Evolutionary conservation across 1,284 basidiomycete genomes (phyloP).

Genomic region (Cryptococcus jaspeensis): DNA sequence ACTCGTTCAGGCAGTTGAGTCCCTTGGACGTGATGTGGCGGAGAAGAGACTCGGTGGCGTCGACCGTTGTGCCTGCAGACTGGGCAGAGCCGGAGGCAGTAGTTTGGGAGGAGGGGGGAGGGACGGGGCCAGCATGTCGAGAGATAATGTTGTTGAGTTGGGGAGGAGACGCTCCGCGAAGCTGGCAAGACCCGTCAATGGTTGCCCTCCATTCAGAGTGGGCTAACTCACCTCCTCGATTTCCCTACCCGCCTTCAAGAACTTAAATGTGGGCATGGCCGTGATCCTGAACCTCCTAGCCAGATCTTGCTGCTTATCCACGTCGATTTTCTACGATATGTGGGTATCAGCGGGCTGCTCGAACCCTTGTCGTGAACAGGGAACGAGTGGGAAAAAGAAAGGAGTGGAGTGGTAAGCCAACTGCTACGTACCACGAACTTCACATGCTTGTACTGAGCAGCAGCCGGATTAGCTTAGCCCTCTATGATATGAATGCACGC

Average conservation of each 20-base stretch:
- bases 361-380: not conserved
- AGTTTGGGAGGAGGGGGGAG: constrained; percentile 19
- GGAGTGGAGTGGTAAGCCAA: not conserved
- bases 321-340: constrained; percentile 52
- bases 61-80: constrained; percentile 10
- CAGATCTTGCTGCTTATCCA: constrained; percentile 49
- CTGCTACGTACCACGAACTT: constrained; percentile 38
- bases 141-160: constrained; percentile 41
- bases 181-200: constrained; percentile 19
- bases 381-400: not conserved
- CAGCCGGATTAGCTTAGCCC: too few species aligned
- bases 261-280: constrained; percentile 57
- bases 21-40: constrained; percentile 43
- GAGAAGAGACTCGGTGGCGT: constrained; percentile 39
- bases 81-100: constrained; percentile 9
- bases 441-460: constrained; percentile 35
- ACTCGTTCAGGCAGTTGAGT: constrained; percentile 74
- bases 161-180: constrained; percentile 47
- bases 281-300: constrained; percentile 49
- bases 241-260: constrained; percentile 51
- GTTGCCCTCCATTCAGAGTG: not conserved
- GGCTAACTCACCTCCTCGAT: constrained; percentile 43
- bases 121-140: constrained; percentile 44
- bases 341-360: constrained; percentile 12
- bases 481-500: too few species aligned